Base-by-base conservation (phyloP, 106 monocot species). In the Platanthera guangdongensis region DNA sequence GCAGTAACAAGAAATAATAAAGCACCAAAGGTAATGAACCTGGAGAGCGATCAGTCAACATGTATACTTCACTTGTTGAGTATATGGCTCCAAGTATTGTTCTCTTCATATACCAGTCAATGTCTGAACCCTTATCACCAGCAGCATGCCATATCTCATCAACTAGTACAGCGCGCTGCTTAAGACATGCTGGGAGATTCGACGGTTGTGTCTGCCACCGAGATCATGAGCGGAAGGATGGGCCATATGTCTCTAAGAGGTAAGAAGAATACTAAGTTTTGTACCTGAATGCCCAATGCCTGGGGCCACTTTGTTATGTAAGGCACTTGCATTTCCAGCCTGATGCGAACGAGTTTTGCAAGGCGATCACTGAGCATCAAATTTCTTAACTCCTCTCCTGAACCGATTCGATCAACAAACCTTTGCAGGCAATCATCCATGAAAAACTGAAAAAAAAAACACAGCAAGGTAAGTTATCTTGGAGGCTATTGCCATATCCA, bases 111-210 rank as follows among this genome's bases (percentile, higher is more conserved):
- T 94, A 99, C 97, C 97, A 94, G 70, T 94, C 88, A 50, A 94
- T 75, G 76, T 94, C 97, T 60, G 91, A 91, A 28, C 79, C 86
- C 21, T 81, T 51, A 28, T 92, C 94, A 74, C 89, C 91, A 65
- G 82, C 91, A 68, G 85, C 89, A 88, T 99, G 94, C 91, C 90
- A 99, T 79, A 99, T 89, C 78, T 99, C 97, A 82, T 99, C 97
- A 77, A 99, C 82, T 13, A 99, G 83, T 60, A 83, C 74, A 14
- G 89, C 94, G 32, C 97, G 78, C 77, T 99, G 94, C 81, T 89
- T 94, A 73, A 99, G 79, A 85, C 91, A 90, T 63, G 84, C 87
- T 55, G 89, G 78, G 15, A 93, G 22, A 73, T 93, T 95, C 84
- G 77, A 57, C 21, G 95, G 93, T 83, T 90, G 92, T 77, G 93